A percentile compares a stretch with the other conserved stretches of the same genome.
These are phyloP conservation scores for Coniochaeta hoffmannii DNA, from an alignment of 2,329 filamentous ascomycete species.

Conservation along the genomic window DNA sequence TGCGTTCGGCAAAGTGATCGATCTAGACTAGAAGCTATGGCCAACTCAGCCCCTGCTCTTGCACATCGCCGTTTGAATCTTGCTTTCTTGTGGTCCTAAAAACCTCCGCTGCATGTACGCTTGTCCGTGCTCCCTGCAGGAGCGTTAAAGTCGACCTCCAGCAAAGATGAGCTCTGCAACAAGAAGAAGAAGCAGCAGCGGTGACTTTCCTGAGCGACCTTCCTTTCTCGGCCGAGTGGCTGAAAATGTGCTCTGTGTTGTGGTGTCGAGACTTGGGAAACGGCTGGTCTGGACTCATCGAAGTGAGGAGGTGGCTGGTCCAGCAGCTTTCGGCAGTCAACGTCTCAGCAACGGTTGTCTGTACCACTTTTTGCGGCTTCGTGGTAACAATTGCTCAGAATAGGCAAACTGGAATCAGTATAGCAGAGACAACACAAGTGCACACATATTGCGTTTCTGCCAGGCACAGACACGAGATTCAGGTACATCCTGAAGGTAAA, in stretches of 20 bases:
- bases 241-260: not conserved
- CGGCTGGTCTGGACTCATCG: not conserved
- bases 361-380: too few relatives aligned
- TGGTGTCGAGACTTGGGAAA: not conserved
- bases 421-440: not conserved
- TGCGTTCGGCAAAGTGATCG: not conserved
- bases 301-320: not conserved
- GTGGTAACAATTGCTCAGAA: too few relatives aligned
- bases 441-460: not conserved
- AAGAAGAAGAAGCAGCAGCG: not conserved
- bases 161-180: not conserved
- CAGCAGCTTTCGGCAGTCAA: not conserved
- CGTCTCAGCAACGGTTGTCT: too few relatives aligned
- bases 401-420: not conserved
- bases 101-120: slow-evolving; percentile 1
- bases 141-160: slow-evolving; percentile 1
- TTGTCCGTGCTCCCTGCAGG: not conserved
- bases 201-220: not conserved
- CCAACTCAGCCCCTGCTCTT: not conserved
- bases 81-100: not conserved
- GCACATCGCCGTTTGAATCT: not conserved
- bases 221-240: not conserved
- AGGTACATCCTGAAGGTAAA: not conserved
- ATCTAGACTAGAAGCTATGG: not conserved
- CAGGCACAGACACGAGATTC: not conserved